Base-by-base conservation (phyloP, 805 yeast species). In the Pichia cabralensis region DNA sequence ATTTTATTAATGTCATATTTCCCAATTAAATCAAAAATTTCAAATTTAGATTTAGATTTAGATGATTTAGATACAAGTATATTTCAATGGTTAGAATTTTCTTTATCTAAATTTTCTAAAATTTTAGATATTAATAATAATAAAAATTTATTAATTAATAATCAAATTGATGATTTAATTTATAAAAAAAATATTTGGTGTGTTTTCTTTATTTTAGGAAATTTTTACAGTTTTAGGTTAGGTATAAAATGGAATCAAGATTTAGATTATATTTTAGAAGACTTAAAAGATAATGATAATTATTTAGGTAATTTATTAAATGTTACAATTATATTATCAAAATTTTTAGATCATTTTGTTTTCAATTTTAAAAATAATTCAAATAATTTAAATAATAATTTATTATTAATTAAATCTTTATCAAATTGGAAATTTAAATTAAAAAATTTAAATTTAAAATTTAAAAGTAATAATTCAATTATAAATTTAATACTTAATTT, bases 181-280 rank as follows among this genome's bases (percentile, higher is more conserved):
- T 38, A 32, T 22, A 31, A 51, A 15, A 44, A 45, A 25, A 49
- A 49, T 34, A 45, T 49, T 10, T 51, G 57, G 57, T 39, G 52
- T 30, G 33, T 40, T n/a, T 30, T 55, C 4, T 54, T 39, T 28
- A 48, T 53, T 21, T 32, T 51, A 18, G 58, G 58, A 12, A 48
- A 45, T 22, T 28, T 49, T 10, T 46, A 49, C 26, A 49, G 54
- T 8, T 43, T 51, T 20, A 41, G 43, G 35, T 35, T 47, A 15
- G 59, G 59, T 8, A 22, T 47, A n/a, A 43, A 44, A 26, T 54
- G 58, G 58, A 31, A 33, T n/a, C 28, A 40, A 13, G 33, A 42
- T 6, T 8, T 43, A 18, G 50, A 48, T 31, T 43, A 26, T 24
- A 28, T 44, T 6, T 27, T 50, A 22, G 46, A 50, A 20, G 33